Evolutionary conservation across 2,329 filamentous ascomycete genomes (phyloP).

Genomic region (Emmonsiellopsis sp.): DNA sequence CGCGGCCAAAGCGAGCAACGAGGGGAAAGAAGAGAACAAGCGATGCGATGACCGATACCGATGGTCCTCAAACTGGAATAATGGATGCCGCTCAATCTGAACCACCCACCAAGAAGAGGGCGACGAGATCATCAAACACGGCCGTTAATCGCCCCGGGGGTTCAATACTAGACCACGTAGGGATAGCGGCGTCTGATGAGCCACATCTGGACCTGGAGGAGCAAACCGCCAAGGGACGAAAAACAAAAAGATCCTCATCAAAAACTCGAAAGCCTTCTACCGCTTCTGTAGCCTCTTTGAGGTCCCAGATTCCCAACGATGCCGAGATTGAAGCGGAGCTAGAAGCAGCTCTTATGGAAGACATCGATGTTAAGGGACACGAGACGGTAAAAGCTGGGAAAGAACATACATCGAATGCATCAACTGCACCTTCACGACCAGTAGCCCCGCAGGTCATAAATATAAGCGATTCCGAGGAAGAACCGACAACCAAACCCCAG

Average conservation of each 20-base stretch:
- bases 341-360: conserved; percentile 51
- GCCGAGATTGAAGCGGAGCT: conserved; percentile 58
- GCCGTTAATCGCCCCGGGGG: neutral
- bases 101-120: conserved; percentile 50
- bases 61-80: conserved; percentile 9
- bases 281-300: conserved; percentile 38
- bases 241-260: conserved; percentile 30
- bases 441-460: conserved; percentile 2
- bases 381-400: conserved; percentile 44
- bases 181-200: conserved; percentile 1
- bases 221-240: conserved; percentile 35
- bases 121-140: conserved; percentile 35
- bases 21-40: conserved; percentile 55
- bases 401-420: neutral
- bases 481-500: conserved; percentile 10
- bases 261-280: conserved; percentile 40
- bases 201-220: neutral
- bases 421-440: neutral
- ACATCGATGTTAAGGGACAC: conserved; percentile 22
- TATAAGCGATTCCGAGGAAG: conserved; percentile 5
- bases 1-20: conserved; percentile 26
- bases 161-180: neutral
- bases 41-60: conserved; percentile 39
- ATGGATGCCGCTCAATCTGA: conserved; percentile 19
- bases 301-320: conserved; percentile 46